A percentile compares a stretch with the other conserved stretches of the same genome.
phyloP scores from a whole-genome alignment of 139 green algal genomes.

The Ettlia oleoabundans region DNA sequence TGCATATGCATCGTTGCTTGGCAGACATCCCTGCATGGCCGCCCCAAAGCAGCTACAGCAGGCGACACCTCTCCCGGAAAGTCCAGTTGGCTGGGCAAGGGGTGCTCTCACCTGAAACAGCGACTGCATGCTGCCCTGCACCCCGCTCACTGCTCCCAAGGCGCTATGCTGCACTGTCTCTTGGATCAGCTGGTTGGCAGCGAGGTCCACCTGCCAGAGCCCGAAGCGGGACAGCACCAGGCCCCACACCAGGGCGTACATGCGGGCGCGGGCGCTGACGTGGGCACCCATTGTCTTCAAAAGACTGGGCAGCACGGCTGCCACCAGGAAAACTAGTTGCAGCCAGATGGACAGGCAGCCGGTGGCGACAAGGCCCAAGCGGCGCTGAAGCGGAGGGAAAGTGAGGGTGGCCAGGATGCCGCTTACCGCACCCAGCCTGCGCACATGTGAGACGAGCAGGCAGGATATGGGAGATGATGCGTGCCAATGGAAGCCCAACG shows the following conservation, averaged over 20 bases:
- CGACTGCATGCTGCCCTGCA: conserved; percentile 81
- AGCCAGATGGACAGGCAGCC: conserved; percentile 55
- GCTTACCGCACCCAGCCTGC: conserved; percentile 62
- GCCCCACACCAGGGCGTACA: conserved; percentile 64
- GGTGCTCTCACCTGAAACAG: conserved; percentile 43
- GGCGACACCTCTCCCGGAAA: too few species aligned
- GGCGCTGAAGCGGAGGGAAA: conserved; percentile 53
- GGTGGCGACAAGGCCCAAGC: conserved; percentile 40
- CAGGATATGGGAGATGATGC: too few species aligned
- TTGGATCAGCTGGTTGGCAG: conserved; percentile 85
- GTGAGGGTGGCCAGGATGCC: conserved; percentile 74
- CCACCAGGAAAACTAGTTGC: conserved; percentile 60
- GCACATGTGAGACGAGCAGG: too few species aligned
- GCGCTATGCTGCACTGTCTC: conserved; percentile 48
- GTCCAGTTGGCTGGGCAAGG: neutral
- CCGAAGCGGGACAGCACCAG: conserved; percentile 75
- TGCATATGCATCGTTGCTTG: too few species aligned
- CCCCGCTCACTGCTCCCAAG: conserved; percentile 72
- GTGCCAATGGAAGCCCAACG: too few species aligned
- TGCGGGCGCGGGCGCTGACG: neutral
- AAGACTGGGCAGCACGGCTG: conserved; percentile 26
- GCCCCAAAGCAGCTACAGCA: too few species aligned
- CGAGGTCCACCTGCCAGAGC: conserved; percentile 87
- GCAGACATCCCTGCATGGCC: too few species aligned
- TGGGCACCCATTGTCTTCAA: conserved; percentile 3